Conservation (phyloP, 495 filamentous ascomycete species). For the Coniosporium apollinis region DNA sequence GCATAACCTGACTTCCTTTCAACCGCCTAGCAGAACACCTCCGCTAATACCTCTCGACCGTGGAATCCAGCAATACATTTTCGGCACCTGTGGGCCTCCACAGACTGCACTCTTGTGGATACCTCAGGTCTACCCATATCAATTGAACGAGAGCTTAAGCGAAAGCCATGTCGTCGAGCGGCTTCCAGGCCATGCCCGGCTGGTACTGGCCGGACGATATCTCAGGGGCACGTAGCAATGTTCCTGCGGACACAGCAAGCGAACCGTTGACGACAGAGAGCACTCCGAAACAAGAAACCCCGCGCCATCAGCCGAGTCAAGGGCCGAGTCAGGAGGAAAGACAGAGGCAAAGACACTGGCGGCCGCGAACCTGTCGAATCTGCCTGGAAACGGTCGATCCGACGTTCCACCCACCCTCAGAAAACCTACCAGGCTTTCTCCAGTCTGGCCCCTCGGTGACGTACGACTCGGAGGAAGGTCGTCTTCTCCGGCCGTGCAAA, state of each 20-base stretch:
- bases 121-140: no score
- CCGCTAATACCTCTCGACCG: no score
- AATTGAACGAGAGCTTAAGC: no score
- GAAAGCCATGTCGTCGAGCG: slow-evolving; percentile 10
- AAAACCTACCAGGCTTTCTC: slow-evolving; percentile 45
- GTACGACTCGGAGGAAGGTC: slow-evolving; percentile 65
- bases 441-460: slow-evolving; percentile 43
- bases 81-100: no score
- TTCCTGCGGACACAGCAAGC: neutral
- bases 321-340: neutral
- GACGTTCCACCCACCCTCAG: slow-evolving; percentile 48
- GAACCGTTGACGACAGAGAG: neutral
- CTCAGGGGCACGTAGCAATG: slow-evolving; percentile 4
- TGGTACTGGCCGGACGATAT: slow-evolving; percentile 16
- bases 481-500: slow-evolving; percentile 78
- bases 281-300: neutral
- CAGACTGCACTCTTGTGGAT: no score
- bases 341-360: slow-evolving; percentile 30
- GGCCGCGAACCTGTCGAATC: slow-evolving; percentile 71
- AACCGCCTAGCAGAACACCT: no score
- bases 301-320: neutral
- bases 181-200: slow-evolving; percentile 9
- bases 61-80: no score
- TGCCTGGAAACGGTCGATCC: slow-evolving; percentile 75
- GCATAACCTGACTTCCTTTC: no score